Evolutionary conservation across 2,329 filamentous ascomycete genomes (phyloP).

Genomic region (Aspergillus pseudoterreus): DNA sequence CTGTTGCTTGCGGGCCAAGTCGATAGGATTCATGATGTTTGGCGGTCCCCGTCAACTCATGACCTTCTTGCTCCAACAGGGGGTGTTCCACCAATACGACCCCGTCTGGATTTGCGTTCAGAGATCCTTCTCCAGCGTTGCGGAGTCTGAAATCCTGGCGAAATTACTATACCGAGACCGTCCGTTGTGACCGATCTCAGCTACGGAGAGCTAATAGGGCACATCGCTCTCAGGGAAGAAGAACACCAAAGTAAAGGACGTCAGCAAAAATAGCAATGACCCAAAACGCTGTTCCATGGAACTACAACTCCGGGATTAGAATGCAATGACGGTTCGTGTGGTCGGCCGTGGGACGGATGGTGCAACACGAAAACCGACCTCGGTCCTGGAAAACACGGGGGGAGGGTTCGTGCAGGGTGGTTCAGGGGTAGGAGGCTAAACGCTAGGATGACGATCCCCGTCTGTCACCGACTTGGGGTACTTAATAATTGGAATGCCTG

Average conservation of each 20-base stretch:
- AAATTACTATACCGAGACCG: neutral
- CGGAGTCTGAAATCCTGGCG: too few species aligned
- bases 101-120: neutral
- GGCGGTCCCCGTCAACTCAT: slow-evolving; percentile 21
- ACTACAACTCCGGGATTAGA: neutral
- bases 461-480: slow-evolving; percentile 13
- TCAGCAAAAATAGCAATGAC: neutral
- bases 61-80: slow-evolving; percentile 13
- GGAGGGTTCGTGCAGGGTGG: slow-evolving; percentile 6
- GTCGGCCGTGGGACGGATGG: slow-evolving; percentile 25
- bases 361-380: slow-evolving; percentile 21
- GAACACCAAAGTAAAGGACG: neutral
- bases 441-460: slow-evolving; percentile 13
- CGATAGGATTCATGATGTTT: slow-evolving; percentile 25
- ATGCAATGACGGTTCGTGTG: slow-evolving; percentile 10
- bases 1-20: slow-evolving; percentile 19
- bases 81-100: neutral
- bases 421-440: slow-evolving; percentile 17
- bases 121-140: neutral
- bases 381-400: slow-evolving; percentile 12
- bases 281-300: neutral
- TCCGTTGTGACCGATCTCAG: neutral
- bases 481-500: neutral
- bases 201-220: neutral
- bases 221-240: neutral